phyloP scores from a whole-genome alignment of 257 asterid species.

The Lycium ferocissimum region DNA sequence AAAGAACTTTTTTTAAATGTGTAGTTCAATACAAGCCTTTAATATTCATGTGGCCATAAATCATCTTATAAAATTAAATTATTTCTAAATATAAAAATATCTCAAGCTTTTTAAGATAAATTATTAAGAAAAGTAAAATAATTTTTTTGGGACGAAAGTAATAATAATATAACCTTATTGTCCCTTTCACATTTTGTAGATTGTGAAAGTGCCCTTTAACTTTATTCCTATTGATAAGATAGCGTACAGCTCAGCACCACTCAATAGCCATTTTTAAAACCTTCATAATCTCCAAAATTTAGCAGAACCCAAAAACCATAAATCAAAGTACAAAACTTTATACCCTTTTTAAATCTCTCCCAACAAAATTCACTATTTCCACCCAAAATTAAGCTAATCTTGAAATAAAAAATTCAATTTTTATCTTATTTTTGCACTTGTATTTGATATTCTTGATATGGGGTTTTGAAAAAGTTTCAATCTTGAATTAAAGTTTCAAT shows the following conservation, averaged over 20 bases:
- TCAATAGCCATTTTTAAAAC: neutral
- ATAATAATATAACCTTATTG: neutral
- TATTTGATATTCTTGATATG: neutral
- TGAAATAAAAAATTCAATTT: neutral
- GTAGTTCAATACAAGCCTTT: too few relatives aligned
- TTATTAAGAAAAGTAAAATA: too few relatives aligned
- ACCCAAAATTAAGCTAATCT: neutral
- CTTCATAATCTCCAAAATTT: neutral
- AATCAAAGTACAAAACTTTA: neutral
- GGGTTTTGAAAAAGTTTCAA: neutral
- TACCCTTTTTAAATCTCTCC: neutral
- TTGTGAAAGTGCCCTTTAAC: neutral
- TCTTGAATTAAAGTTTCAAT: neutral
- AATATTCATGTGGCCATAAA: too few relatives aligned
- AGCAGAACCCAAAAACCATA: neutral
- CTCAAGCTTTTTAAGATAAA: too few relatives aligned
- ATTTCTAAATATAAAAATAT: too few relatives aligned
- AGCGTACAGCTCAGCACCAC: neutral
- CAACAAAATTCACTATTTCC: neutral
- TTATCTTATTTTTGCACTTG: neutral
- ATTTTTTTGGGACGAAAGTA: too few relatives aligned
- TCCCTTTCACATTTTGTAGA: neutral
- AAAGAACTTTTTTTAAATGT: too few relatives aligned
- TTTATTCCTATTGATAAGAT: neutral
- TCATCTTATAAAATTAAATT: too few relatives aligned